A percentile compares a stretch with the other conserved stretches of the same genome.
Conservation (phyloP, 2,329 filamentous ascomycete genomes). For the Diaporthe aspalathi region DNA sequence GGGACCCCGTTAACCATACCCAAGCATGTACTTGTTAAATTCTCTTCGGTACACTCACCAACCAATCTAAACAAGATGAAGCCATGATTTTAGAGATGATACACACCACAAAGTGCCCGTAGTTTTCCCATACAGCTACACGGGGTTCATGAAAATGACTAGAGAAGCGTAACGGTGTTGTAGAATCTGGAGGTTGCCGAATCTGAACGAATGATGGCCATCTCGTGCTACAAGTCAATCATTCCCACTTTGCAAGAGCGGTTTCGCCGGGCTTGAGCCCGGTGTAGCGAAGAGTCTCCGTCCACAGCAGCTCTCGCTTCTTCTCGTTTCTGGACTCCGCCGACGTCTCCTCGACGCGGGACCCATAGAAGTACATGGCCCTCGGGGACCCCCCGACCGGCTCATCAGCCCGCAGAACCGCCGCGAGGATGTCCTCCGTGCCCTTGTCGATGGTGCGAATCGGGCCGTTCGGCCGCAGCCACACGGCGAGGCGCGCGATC, state of each 20-base stretch:
- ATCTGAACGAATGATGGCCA: no score
- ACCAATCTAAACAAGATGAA: no score
- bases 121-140: no score
- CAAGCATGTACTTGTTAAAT: no score
- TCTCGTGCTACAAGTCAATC: no score
- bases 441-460: background rate
- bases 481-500: background rate
- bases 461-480: conserved; percentile 30
- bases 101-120: no score
- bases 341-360: background rate
- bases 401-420: background rate
- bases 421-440: conserved; percentile 17
- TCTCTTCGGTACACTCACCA: no score
- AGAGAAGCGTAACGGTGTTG: no score
- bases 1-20: no score
- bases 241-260: conserved; percentile 10
- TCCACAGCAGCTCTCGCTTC: conserved; percentile 28
- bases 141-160: no score
- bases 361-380: conserved; percentile 23
- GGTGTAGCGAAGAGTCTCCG: conserved; percentile 16
- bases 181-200: no score
- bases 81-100: no score
- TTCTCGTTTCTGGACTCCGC: conserved; percentile 25
- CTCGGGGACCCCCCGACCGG: conserved; percentile 4
- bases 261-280: conserved; percentile 15